Evolutionary conservation across 495 filamentous ascomycete genomes (phyloP).

Genomic region (Penicillium coprophilum): DNA sequence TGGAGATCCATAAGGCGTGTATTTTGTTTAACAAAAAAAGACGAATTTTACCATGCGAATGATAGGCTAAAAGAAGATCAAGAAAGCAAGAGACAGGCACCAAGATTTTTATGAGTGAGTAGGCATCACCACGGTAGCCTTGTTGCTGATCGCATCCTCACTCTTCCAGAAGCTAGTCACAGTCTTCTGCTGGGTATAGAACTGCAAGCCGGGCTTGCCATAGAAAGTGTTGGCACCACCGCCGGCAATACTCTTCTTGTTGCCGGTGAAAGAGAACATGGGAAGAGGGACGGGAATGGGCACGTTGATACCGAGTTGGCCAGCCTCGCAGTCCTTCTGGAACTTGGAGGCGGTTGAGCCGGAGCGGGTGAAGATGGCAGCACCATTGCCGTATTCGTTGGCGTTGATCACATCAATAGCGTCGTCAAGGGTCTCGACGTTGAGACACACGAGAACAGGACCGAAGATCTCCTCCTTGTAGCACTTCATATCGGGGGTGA

Average conservation of each 20-base stretch:
- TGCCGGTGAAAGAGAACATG: conserved; percentile 98
- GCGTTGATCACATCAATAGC: conserved; percentile 64
- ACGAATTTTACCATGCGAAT: conserved; percentile 2
- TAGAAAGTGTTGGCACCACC: conserved; percentile 95
- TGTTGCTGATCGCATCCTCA: conserved; percentile 76
- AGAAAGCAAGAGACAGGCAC: neutral
- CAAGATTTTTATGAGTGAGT: conserved; percentile 57
- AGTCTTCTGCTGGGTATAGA: conserved; percentile 97
- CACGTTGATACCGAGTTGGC: conserved; percentile 60
- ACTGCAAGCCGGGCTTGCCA: conserved; percentile 84
- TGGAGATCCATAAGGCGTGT: conserved; percentile 5
- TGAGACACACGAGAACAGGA: conserved; percentile 63
- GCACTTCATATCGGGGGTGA: conserved; percentile 88
- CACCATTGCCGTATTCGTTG: conserved; percentile 72
- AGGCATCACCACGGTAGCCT: conserved; percentile 91
- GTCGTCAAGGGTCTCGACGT: conserved; percentile 80
- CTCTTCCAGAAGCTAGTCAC: conserved; percentile 89
- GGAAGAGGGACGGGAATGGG: conserved; percentile 86
- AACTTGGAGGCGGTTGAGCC: conserved; percentile 62
- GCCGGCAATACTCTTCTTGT: conserved; percentile 94
- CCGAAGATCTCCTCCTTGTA: conserved; percentile 98
- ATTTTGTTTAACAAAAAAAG: neutral
- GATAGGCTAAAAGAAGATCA: conserved; percentile 4
- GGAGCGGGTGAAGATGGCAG: conserved; percentile 65
- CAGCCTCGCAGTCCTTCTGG: conserved; percentile 62